These are phyloP conservation scores for Ophiosphaerella narmari DNA, from an alignment of 2,329 filamentous ascomycete species.

Conservation along the genomic window DNA sequence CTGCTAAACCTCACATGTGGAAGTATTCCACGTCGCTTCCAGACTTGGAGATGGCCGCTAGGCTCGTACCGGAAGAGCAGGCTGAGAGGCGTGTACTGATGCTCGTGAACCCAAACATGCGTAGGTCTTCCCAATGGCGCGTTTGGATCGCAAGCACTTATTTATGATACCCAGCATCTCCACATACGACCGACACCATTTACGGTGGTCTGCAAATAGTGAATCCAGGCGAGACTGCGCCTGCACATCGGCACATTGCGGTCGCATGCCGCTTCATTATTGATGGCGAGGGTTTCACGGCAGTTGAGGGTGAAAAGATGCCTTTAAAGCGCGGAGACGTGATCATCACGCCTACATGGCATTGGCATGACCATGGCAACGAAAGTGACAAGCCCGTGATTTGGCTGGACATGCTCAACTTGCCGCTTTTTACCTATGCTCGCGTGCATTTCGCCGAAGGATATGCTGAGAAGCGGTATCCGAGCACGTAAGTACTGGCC, in stretches of 20 bases:
- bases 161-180: not conserved
- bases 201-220: conserved; percentile 62
- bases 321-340: conserved; percentile 58
- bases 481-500: conserved; percentile 41
- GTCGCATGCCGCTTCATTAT: conserved; percentile 63
- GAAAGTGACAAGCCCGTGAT: conserved; percentile 58
- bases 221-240: conserved; percentile 59
- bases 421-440: conserved; percentile 56
- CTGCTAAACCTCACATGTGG: conserved; percentile 6
- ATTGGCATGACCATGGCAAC: conserved; percentile 64
- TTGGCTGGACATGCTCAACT: conserved; percentile 61
- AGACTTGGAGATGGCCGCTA: conserved; percentile 41
- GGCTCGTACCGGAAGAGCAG: conserved; percentile 44
- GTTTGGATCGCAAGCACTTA: not conserved
- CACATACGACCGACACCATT: conserved; percentile 58
- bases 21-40: conserved; percentile 19
- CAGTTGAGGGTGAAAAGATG: conserved; percentile 59
- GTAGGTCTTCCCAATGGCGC: not conserved
- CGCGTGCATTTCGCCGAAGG: conserved; percentile 59
- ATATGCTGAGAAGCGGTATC: conserved; percentile 54
- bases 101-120: conserved; percentile 45
- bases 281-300: conserved; percentile 61
- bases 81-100: conserved; percentile 49
- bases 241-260: conserved; percentile 59
- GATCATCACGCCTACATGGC: conserved; percentile 61